Conservation (phyloP, 2,329 filamentous ascomycete genomes). For the Cladosporium oxysporum region DNA sequence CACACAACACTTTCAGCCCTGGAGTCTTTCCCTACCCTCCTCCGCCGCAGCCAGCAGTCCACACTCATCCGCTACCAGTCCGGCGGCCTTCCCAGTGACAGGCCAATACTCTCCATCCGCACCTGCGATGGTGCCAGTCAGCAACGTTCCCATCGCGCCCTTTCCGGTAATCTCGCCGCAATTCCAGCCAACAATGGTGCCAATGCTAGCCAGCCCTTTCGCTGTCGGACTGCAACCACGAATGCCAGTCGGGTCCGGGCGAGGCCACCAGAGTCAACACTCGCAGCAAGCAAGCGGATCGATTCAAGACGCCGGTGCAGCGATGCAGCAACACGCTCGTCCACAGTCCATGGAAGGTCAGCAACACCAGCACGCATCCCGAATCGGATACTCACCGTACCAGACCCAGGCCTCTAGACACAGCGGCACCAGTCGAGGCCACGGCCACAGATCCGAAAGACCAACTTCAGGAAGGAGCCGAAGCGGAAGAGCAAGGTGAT, state of each 20-base stretch:
- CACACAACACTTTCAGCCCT: constrained; percentile 14
- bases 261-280: not conserved
- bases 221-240: constrained; percentile 31
- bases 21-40: constrained; percentile 10
- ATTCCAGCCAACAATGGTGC: constrained; percentile 21
- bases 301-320: constrained; percentile 17
- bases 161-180: constrained; percentile 35
- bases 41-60: constrained; percentile 17
- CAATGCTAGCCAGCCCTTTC: constrained; percentile 25
- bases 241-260: constrained; percentile 23
- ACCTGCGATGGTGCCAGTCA: constrained; percentile 29
- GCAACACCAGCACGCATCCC: constrained; percentile 24
- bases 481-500: constrained; percentile 4
- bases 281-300: not conserved
- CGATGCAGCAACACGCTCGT: constrained; percentile 20
- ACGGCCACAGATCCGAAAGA: constrained; percentile 9
- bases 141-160: constrained; percentile 35
- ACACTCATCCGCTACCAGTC: constrained; percentile 25
- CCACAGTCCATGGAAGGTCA: constrained; percentile 20
- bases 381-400: constrained; percentile 13
- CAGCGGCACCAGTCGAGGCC: constrained; percentile 1
- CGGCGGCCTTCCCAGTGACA: constrained; percentile 23
- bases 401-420: constrained; percentile 9
- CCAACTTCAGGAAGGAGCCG: constrained; percentile 6
- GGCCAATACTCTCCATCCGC: constrained; percentile 1